Evolutionary conservation across 2,329 filamentous ascomycete genomes (phyloP).

Genomic region (Fusarium sp.): DNA sequence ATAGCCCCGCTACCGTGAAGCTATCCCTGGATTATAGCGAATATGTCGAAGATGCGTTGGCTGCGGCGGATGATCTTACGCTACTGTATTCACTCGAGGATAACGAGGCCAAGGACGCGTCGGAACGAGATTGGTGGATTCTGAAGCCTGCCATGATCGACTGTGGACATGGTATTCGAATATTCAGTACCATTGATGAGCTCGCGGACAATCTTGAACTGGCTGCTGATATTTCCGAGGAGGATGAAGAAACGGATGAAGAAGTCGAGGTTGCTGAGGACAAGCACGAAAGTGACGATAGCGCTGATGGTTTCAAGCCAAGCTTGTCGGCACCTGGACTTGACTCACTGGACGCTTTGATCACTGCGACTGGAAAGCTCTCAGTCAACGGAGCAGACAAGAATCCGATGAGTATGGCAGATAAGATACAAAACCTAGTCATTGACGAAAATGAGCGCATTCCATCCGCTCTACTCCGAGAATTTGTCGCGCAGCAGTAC

Average conservation of each 20-base stretch:
- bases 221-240: slow-evolving; percentile 53
- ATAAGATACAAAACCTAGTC: slow-evolving; percentile 34
- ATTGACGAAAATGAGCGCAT: slow-evolving; percentile 53
- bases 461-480: slow-evolving; percentile 54
- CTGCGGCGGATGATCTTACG: slow-evolving; percentile 54
- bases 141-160: slow-evolving; percentile 57
- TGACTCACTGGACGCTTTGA: slow-evolving; percentile 49
- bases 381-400: slow-evolving; percentile 10
- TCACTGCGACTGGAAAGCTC: slow-evolving; percentile 49
- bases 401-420: slow-evolving; percentile 5
- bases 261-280: slow-evolving; percentile 6
- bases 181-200: slow-evolving; percentile 56
- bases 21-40: slow-evolving; percentile 56
- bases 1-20: slow-evolving; percentile 52
- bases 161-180: slow-evolving; percentile 56
- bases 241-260: slow-evolving; percentile 37
- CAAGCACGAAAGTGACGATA: slow-evolving; percentile 7
- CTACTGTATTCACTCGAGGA: slow-evolving; percentile 54
- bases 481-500: slow-evolving; percentile 57
- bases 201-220: slow-evolving; percentile 54
- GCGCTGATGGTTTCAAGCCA: slow-evolving; percentile 30
- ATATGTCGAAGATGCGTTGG: slow-evolving; percentile 55
- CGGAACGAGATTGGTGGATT: slow-evolving; percentile 57
- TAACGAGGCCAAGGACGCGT: slow-evolving; percentile 48
- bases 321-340: slow-evolving; percentile 48